Percentiles rank a stretch among this genome's conserved stretches.
phyloP scores from a whole-genome alignment of 2,329 filamentous ascomycete genomes.

The Blastomyces emzantsi region DNA sequence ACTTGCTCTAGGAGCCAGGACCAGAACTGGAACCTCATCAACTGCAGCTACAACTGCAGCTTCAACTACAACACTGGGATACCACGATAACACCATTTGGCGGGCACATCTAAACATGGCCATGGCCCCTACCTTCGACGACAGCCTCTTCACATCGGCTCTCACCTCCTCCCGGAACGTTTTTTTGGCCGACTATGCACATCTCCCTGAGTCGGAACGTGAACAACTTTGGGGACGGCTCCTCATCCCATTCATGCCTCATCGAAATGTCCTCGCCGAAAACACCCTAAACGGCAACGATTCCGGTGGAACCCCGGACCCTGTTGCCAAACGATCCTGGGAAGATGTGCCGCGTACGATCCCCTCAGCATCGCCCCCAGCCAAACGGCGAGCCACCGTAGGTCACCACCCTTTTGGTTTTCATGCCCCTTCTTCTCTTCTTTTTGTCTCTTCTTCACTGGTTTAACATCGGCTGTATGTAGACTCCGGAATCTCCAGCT shows the following conservation, averaged over 20 bases:
- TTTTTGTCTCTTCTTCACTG: constrained; percentile 21
- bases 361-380: constrained; percentile 31
- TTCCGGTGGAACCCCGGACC: constrained; percentile 21
- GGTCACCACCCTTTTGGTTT: constrained; percentile 32
- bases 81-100: neutral
- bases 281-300: constrained; percentile 17
- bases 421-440: constrained; percentile 17
- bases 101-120: neutral
- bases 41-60: no score
- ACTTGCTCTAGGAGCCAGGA: neutral
- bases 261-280: constrained; percentile 16
- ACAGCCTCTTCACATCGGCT: constrained; percentile 34
- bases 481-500: constrained; percentile 33
- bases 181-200: constrained; percentile 35
- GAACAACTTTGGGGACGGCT: constrained; percentile 34
- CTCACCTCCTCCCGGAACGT: constrained; percentile 35
- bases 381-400: constrained; percentile 41
- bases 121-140: constrained; percentile 26
- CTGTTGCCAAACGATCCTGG: constrained; percentile 36
- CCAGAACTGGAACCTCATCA: neutral
- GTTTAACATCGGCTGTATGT: constrained; percentile 35
- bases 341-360: constrained; percentile 34
- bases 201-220: constrained; percentile 34
- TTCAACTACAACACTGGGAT: no score
- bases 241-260: constrained; percentile 32